Evolutionary conservation across 331 rosid species (phyloP), one percentile per base, ranked within the genome.

Genomic region (Malus hybrid): DNA sequence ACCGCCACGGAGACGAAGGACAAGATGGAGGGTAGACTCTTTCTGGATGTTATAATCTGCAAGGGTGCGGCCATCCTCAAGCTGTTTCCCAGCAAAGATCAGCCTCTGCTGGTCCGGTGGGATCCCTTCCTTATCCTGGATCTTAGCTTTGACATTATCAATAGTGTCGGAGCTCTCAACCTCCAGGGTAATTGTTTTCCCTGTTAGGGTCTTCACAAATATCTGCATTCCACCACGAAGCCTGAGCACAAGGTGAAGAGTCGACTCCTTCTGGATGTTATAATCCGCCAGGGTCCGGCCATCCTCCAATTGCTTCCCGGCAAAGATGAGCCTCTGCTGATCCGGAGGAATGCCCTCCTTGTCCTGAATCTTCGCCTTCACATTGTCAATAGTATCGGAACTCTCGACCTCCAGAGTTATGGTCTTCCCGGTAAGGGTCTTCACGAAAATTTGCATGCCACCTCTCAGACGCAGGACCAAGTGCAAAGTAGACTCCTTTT

Each of bases 21-120:
- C 82, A 10, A 85, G 80, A 26, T 82, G 88, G 12, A 84, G 81
- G 5, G 87, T 80, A 1, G 87, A 83, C 46, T 83, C 84, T 26
- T 76, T 79, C 81, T 79, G 84, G 12, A 83, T 79, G 1, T 79
- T 79, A 20, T 79, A 83, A 62, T 83, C 84, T 5, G 82, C 86
- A 4, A 83, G 74, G 11, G 86, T 83, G 0, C 86, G 77, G 2
- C 84, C 86, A 39, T 76, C 86, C 77, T 83, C 84, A 0, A 79
- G 42, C 46, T 83, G 84, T n/a, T 83, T 76, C 10, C 81, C 83
- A 0, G 79, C 81, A 33, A 79, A 79, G 68, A 79, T 83, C 1
- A 83, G 33, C 16, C 84, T 69, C 79, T 83, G 83, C 64, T 83
- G 84, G 28, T 83, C 81, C 42, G 81, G 81, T 0, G 79, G 81